A percentile compares a stretch with the other conserved stretches of the same genome.
Evolutionary conservation across 495 filamentous ascomycete species (phyloP).

Genomic region (Entonaema liquescens): DNA sequence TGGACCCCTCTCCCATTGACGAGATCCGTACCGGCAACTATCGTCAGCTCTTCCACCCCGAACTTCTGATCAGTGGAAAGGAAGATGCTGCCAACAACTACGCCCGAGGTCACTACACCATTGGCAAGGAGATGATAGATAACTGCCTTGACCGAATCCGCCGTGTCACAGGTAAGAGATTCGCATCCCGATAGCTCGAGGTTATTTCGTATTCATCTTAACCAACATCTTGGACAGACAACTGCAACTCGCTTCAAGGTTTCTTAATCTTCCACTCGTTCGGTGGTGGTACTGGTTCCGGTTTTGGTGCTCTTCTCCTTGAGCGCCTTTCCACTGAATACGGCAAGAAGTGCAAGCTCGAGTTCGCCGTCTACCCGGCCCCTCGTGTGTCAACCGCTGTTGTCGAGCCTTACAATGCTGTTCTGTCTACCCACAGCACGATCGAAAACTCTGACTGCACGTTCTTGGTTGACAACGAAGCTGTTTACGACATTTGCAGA

Average conservation of each 20-base stretch:
- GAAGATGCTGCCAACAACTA: slow-evolving; percentile 97
- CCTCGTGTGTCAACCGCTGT: slow-evolving; percentile 87
- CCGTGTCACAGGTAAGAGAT: slow-evolving; percentile 74
- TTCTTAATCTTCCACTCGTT: slow-evolving; percentile 96
- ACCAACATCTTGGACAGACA: slow-evolving; percentile 67
- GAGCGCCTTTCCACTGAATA: slow-evolving; percentile 90
- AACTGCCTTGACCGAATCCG: slow-evolving; percentile 85
- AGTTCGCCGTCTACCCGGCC: slow-evolving; percentile 89
- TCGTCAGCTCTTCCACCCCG: slow-evolving; percentile 89
- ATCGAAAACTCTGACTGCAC: slow-evolving; percentile 94
- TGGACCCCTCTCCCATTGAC: slow-evolving; percentile 91
- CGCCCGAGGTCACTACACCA: slow-evolving; percentile 91
- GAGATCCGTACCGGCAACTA: slow-evolving; percentile 87
- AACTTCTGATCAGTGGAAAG: slow-evolving; percentile 87
- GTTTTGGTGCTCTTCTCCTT: slow-evolving; percentile 86
- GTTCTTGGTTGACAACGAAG: slow-evolving; percentile 93
- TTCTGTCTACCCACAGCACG: slow-evolving; percentile 90
- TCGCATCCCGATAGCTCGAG: not conserved
- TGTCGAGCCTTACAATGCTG: slow-evolving; percentile 93
- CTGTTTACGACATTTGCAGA: slow-evolving; percentile 91
- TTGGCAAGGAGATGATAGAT: slow-evolving; percentile 91
- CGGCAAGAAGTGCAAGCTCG: slow-evolving; percentile 94
- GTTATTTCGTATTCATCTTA: not conserved
- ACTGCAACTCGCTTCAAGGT: slow-evolving; percentile 88
- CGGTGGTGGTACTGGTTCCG: slow-evolving; percentile 90